Conservation (phyloP, 768 basidiomycete genomes). For the Royoungia palumana region DNA sequence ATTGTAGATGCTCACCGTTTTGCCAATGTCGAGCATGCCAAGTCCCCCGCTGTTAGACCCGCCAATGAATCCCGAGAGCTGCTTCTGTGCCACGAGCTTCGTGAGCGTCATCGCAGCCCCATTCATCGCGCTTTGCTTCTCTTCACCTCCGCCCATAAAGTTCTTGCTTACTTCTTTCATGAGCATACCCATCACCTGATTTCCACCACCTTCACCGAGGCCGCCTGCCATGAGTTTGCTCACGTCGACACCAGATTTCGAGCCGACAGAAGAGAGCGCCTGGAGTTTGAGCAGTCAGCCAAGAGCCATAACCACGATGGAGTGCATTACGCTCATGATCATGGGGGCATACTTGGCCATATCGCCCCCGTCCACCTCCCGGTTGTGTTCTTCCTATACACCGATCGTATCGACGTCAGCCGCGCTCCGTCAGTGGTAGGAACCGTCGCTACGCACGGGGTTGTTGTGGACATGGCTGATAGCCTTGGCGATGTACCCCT, state of each 20-base stretch:
- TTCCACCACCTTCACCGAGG: conserved; percentile 45
- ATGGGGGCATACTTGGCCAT: conserved; percentile 21
- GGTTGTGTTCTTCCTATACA: conserved; percentile 13
- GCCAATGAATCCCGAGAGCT: conserved; percentile 40
- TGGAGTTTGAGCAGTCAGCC: conserved; percentile 7
- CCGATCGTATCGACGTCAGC: background rate
- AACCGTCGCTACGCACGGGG: conserved; percentile 6
- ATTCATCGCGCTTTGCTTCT: conserved; percentile 81
- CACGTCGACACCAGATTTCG: conserved; percentile 32
- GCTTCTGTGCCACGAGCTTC: conserved; percentile 75
- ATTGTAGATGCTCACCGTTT: conserved; percentile 39
- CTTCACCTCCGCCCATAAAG: conserved; percentile 58
- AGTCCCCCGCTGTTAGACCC: conserved; percentile 73
- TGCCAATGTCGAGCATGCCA: conserved; percentile 46
- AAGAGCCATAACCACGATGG: background rate
- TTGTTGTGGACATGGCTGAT: conserved; percentile 22
- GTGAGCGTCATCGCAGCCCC: conserved; percentile 83
- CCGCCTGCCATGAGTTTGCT: conserved; percentile 28
- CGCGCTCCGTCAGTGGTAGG: background rate
- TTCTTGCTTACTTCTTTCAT: conserved; percentile 80
- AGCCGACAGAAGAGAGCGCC: conserved; percentile 15
- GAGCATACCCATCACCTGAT: conserved; percentile 77
- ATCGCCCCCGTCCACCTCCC: conserved; percentile 10
- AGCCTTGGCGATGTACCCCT: conserved; percentile 14
- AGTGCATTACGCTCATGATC: conserved; percentile 13